A percentile compares a stretch with the other conserved stretches of the same genome.
Conservation (phyloP, 495 filamentous ascomycete species). For the Aspergillus incahuasiensis region DNA sequence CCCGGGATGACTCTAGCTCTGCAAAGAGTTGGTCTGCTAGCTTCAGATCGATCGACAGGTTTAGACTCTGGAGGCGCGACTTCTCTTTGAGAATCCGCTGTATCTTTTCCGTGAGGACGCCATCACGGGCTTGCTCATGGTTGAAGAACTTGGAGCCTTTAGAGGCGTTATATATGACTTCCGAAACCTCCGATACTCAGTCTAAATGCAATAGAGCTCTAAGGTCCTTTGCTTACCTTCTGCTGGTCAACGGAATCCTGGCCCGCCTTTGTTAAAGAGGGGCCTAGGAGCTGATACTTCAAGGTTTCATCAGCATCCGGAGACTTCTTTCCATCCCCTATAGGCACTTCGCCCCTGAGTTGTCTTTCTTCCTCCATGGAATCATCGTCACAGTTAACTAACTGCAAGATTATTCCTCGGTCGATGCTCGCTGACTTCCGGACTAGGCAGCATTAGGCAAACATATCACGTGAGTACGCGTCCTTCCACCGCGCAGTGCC, state of each 20-base stretch:
- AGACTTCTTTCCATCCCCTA: background rate
- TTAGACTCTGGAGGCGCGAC: slow-evolving; percentile 66
- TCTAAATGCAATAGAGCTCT: background rate
- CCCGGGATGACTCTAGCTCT: slow-evolving; percentile 70
- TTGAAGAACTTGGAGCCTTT: slow-evolving; percentile 97
- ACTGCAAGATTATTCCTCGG: background rate
- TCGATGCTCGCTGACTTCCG: slow-evolving; percentile 9
- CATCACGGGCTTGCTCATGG: slow-evolving; percentile 80
- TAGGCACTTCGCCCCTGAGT: slow-evolving; percentile 19
- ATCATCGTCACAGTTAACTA: slow-evolving; percentile 2
- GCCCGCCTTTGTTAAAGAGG: slow-evolving; percentile 89
- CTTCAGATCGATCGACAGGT: slow-evolving; percentile 66
- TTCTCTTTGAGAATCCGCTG: slow-evolving; percentile 74
- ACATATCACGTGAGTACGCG: slow-evolving; percentile 40
- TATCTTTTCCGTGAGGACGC: slow-evolving; percentile 80
- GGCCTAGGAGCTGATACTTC: slow-evolving; percentile 76
- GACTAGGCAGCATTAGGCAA: slow-evolving; percentile 26
- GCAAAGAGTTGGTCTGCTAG: slow-evolving; percentile 77
- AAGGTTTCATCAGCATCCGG: slow-evolving; percentile 47
- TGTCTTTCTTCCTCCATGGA: slow-evolving; percentile 22
- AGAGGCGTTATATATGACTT: slow-evolving; percentile 95
- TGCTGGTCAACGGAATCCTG: slow-evolving; percentile 92
- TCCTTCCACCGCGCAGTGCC: slow-evolving; percentile 7
- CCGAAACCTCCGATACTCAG: slow-evolving; percentile 60
- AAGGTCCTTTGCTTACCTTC: slow-evolving; percentile 53